A percentile compares a stretch with the other conserved stretches of the same genome.
These are phyloP conservation scores for Prasinococcaceae sp. DNA, from an alignment of 139 green algal species.

Conservation along the genomic window DNA sequence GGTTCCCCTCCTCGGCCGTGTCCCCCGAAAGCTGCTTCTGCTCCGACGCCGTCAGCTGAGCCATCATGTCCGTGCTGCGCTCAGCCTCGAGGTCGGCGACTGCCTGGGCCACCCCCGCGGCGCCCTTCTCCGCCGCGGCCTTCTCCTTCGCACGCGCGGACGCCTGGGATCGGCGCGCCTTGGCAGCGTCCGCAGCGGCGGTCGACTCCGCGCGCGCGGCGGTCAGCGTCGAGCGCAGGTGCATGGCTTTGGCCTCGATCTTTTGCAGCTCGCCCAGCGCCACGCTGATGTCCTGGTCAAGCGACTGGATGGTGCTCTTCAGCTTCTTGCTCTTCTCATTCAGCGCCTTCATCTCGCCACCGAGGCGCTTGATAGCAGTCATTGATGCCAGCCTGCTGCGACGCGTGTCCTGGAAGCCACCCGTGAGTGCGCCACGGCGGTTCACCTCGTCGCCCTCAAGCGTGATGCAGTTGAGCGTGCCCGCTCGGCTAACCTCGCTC, in stretches of 20 bases:
- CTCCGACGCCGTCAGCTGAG: conserved; percentile 45
- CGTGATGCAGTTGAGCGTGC: conserved; percentile 70
- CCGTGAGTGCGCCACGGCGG: conserved; percentile 57
- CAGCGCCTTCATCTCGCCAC: conserved; percentile 1
- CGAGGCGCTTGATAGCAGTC: conserved; percentile 23
- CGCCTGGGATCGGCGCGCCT: conserved; percentile 4
- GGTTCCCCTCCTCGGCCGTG: conserved; percentile 19
- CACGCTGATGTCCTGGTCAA: conserved; percentile 29
- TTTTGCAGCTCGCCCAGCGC: conserved; percentile 35
- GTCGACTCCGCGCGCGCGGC: conserved; percentile 4
- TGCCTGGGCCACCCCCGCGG: conserved; percentile 13
- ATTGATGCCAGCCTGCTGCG: conserved; percentile 35
- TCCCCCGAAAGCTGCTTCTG: conserved; percentile 39
- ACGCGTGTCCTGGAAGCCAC: conserved; percentile 52
- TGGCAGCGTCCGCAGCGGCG: conserved; percentile 10
- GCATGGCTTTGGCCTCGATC: conserved; percentile 23
- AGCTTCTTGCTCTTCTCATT: conserved; percentile 7
- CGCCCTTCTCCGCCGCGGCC: conserved; percentile 8
- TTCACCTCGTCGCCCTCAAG: conserved; percentile 64
- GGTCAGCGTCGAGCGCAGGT: conserved; percentile 16
- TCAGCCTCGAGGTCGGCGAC: conserved; percentile 29
- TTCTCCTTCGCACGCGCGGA: conserved; percentile 9
- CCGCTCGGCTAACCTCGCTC: conserved; percentile 11
- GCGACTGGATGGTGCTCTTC: conserved; percentile 1
- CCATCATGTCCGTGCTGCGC: conserved; percentile 41